Evolutionary conservation across 2,329 filamentous ascomycete species (phyloP).

Genomic region (Diaporthe citri): DNA sequence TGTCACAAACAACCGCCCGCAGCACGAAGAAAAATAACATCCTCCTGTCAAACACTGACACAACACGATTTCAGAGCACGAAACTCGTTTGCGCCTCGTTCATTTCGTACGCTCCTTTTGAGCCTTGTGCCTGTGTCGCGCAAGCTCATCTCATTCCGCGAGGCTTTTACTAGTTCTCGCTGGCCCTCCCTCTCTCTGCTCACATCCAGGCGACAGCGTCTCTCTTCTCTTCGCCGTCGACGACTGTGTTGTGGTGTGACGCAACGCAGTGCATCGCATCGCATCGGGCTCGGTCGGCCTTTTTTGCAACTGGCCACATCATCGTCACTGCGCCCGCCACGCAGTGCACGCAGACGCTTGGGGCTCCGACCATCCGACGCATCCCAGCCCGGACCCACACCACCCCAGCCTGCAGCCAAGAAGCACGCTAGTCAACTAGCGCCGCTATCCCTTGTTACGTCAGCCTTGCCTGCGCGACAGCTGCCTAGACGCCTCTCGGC

Average conservation of each 20-base stretch:
- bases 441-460: conserved; percentile 46
- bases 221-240: conserved; percentile 25
- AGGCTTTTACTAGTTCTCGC: conserved; percentile 64
- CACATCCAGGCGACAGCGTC: conserved; percentile 6
- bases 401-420: conserved; percentile 39
- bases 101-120: conserved; percentile 51
- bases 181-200: conserved; percentile 18
- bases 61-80: conserved; percentile 31
- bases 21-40: conserved; percentile 6
- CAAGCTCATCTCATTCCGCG: conserved; percentile 43
- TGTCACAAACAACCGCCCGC: conserved; percentile 34
- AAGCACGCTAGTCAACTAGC: conserved; percentile 38
- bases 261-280: conserved; percentile 32
- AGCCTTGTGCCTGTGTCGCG: conserved; percentile 43
- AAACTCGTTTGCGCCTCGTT: conserved; percentile 44
- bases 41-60: conserved; percentile 32
- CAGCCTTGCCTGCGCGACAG: conserved; percentile 44
- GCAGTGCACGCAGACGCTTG: conserved; percentile 35
- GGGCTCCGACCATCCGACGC: conserved; percentile 43
- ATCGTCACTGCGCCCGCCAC: conserved; percentile 40
- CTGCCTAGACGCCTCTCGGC: conserved; percentile 41
- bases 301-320: conserved; percentile 47
- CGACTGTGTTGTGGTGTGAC: conserved; percentile 26
- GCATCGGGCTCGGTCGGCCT: conserved; percentile 42
- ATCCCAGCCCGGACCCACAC: conserved; percentile 34